Evolutionary conservation across 225 moss, liverwort and hornwort species (phyloP).

Genomic region (Marchantia polymorpha): DNA sequence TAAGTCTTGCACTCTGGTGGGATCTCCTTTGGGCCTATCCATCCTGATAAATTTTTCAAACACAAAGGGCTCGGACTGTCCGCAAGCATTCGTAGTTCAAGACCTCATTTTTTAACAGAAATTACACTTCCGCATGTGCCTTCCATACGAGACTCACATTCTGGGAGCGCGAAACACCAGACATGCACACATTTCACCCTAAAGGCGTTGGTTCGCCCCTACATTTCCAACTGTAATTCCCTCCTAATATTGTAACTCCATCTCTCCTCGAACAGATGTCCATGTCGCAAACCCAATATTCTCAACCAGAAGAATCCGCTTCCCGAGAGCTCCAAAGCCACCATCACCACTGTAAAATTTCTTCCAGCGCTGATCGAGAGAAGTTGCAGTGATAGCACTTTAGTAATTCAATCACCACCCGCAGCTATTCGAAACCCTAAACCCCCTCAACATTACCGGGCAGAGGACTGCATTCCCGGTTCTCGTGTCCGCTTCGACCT

Average conservation of each 20-base stretch:
- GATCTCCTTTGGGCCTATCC: conserved; percentile 35
- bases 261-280: neutral
- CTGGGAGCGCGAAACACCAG: neutral
- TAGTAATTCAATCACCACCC: neutral
- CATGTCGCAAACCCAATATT: neutral
- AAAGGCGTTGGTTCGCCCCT: neutral
- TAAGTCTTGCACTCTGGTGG: conserved; percentile 63
- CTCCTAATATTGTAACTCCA: neutral
- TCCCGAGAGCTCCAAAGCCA: neutral
- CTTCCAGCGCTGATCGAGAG: neutral
- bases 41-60: conserved; percentile 4
- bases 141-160: neutral
- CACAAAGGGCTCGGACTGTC: neutral
- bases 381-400: neutral
- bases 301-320: neutral
- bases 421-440: neutral
- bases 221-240: conserved; percentile 11
- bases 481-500: neutral
- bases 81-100: neutral
- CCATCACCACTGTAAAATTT: neutral
- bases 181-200: neutral
- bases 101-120: neutral
- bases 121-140: neutral
- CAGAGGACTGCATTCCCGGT: neutral
- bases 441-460: neutral